These are phyloP conservation scores for Batkoa obscura DNA, from an alignment of 371 early-diverging fungal species.

Conservation along the genomic window DNA sequence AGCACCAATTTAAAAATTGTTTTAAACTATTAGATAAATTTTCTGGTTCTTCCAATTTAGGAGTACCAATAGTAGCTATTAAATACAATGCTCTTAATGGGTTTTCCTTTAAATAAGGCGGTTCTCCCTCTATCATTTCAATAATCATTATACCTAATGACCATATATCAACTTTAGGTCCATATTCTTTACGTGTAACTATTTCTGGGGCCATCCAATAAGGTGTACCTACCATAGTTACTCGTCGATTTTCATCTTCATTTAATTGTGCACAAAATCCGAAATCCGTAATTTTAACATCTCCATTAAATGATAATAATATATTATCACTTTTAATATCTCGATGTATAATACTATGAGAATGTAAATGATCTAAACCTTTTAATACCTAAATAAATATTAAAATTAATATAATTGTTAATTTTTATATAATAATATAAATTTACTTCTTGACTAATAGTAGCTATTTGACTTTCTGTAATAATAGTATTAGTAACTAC, in stretches of 20 bases:
- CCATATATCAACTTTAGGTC: conserved; percentile 83
- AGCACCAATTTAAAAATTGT: conserved; percentile 27
- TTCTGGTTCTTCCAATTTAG: conserved; percentile 26
- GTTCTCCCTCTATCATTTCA: conserved; percentile 11
- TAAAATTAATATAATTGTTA: conserved; percentile 57
- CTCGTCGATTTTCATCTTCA: conserved; percentile 41
- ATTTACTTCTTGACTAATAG: conserved; percentile 36
- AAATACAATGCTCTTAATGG: conserved; percentile 23
- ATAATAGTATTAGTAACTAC: conserved; percentile 14
- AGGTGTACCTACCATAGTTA: conserved; percentile 69
- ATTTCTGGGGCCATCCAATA: conserved; percentile 89
- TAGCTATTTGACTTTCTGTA: conserved; percentile 37
- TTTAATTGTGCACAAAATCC: conserved; percentile 74
- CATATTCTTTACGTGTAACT: conserved; percentile 74
- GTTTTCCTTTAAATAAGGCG: conserved; percentile 5
- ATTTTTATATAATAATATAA: conserved; percentile 27
- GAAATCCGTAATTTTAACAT: conserved; percentile 66
- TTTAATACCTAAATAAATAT: conserved; percentile 36
- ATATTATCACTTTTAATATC: conserved; percentile 81
- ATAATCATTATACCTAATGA: conserved; percentile 66
- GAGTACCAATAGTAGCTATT: conserved; percentile 39
- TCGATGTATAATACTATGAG: conserved; percentile 81
- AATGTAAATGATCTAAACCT: conserved; percentile 81
- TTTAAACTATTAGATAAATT: conserved; percentile 26
- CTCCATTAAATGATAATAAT: conserved; percentile 42